These are phyloP conservation scores for Ramichloridium luteum DNA, from an alignment of 2,329 filamentous ascomycete genomes.

Conservation along the genomic window DNA sequence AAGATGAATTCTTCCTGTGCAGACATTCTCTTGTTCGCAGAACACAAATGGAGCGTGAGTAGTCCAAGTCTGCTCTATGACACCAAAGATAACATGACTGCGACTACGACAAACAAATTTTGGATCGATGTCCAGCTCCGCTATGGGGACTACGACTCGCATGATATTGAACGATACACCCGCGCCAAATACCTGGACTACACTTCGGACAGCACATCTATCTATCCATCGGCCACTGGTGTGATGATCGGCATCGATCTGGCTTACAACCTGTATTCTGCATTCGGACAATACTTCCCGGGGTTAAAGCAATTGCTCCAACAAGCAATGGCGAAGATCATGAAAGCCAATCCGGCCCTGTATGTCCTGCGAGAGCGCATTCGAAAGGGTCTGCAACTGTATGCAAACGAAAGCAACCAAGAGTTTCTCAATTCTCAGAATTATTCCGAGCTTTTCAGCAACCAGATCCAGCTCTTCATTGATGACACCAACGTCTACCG, in stretches of 20 bases:
- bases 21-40: slow-evolving; percentile 91
- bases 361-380: slow-evolving; percentile 97
- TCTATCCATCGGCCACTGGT: slow-evolving; percentile 92
- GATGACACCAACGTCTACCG: slow-evolving; percentile 99
- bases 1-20: slow-evolving; percentile 99
- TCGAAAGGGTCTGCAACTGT: slow-evolving; percentile 91
- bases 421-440: slow-evolving; percentile 99
- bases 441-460: slow-evolving; percentile 97
- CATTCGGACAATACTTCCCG: slow-evolving; percentile 97
- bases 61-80: slow-evolving; percentile 87
- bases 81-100: slow-evolving; percentile 87
- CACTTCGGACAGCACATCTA: slow-evolving; percentile 96
- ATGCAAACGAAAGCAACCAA: slow-evolving; percentile 96
- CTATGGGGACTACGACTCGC: slow-evolving; percentile 97
- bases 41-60: slow-evolving; percentile 98
- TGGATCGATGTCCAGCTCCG: slow-evolving; percentile 95
- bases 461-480: slow-evolving; percentile 97
- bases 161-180: slow-evolving; percentile 96
- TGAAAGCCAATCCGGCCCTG: slow-evolving; percentile 96
- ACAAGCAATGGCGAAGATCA: slow-evolving; percentile 98
- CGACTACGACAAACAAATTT: slow-evolving; percentile 96
- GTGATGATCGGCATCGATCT: slow-evolving; percentile 97
- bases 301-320: slow-evolving; percentile 90
- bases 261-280: slow-evolving; percentile 96
- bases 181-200: slow-evolving; percentile 98